Evolutionary conservation across 495 filamentous ascomycete species (phyloP), one percentile per base, ranked within the genome.

Genomic region (Xylaria acuta): DNA sequence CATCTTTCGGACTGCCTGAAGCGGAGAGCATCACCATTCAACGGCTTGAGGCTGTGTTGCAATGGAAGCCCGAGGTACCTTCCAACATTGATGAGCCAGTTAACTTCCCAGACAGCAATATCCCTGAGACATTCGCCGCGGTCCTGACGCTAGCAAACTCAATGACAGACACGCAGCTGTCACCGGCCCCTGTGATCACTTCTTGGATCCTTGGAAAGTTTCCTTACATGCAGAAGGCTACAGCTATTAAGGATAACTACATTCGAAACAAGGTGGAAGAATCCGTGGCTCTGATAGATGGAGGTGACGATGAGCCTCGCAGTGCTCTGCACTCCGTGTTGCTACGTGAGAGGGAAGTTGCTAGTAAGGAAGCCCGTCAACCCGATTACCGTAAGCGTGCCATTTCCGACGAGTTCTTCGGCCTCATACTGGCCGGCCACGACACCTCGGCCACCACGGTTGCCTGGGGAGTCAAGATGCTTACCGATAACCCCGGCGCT

Each of bases 401-500:
- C 22, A 56, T 69, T 59, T 40, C 38, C 25, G 66, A 69, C 54
- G 51, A 65, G 72, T 73, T 80, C 63, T 77, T 78, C 41, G 77
- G 77, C 67, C 78, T 77, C 60, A 74, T 79, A 49, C 60, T 80
- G 14, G 80, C 76, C 8, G 79, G 79, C 32, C 76, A 81, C 69
- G 79, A 82, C 69, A 79, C 79, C 1, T 59, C 77, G 1, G 71
- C 76, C 14, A 76, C 75, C 0, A 73, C 79, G 9, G 36, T 77
- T 27, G 71, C 74, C 2, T 82, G 79, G 81, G 71, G 72, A n/a
- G 68, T 83, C 64, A 84, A 83, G 72, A 73, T 74, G 64, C 69
- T 86, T n/a, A 64, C 80, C 36, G 72, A 78, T 45, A 47, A 80
- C 66, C 80, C 73, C 9, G 18, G 34, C 1, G 75, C 72, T 7